Evolutionary conservation across 2,329 filamentous ascomycete genomes (phyloP), one percentile per base, ranked within the genome.

Genomic region (Diaporthe humulicola): DNA sequence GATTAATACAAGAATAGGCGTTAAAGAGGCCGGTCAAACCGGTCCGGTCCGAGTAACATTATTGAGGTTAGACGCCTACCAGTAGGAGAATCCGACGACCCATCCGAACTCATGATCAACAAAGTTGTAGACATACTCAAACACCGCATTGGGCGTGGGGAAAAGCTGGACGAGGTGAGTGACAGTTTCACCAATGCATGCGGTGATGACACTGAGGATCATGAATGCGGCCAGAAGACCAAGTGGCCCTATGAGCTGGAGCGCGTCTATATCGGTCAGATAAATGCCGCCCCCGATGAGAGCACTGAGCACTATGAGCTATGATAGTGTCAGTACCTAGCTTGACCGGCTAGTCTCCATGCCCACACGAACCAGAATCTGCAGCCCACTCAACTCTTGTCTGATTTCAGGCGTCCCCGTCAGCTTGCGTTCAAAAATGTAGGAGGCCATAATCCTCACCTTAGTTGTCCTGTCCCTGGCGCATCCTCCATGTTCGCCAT

Each of bases 61-160:
- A 28, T 8, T 30, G 15, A 75, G 14, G 61, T 69, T 28, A 25
- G 30, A 19, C 1, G n/a, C 70, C 33, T n/a, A 78, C 77, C 77
- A 78, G 30, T 78, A 77, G 12, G 66, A 52, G n/a, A 77, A 64
- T 2, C 74, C 74, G 33, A 77, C 70, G 22, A 76, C 76, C 77
- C 76, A 78, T 4, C 71, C 77, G 40, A 78, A 38, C 14, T 77
- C 77, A 38, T 76, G 70, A 40, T 78, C 77, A 14, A 78, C 77
- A n/a, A 78, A 78, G 7, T 73, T 67, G n/a, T 77, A 66, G 12
- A 77, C 69, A n/a, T 78, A 78, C 30, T 77, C 76, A 54, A 76
- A 78, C 3, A 78, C 74, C 5, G 76, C 77, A 58, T 78, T 78
- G 30, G 76, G 77, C 2, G 74, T 74, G 6, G 77, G 77, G 33